Conservation (phyloP, 2,329 filamentous ascomycete species). For the Pseudocercospora macadamiae region DNA sequence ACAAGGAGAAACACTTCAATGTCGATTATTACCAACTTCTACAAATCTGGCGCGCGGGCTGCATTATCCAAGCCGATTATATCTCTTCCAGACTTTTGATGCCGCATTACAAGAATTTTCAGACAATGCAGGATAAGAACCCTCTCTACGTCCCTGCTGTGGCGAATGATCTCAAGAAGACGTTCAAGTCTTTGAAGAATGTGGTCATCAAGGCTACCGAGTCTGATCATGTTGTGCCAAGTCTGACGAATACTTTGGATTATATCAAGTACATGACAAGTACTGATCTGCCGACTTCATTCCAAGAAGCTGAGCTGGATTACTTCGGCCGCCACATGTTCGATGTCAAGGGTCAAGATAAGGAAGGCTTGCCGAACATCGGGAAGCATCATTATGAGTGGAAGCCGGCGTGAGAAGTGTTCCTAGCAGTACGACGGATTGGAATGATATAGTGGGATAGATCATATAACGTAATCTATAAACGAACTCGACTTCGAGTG, state of each 20-base stretch:
- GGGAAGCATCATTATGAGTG: constrained; percentile 68
- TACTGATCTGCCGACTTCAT: constrained; percentile 65
- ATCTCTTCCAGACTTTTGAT: constrained; percentile 62
- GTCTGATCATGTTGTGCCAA: constrained; percentile 63
- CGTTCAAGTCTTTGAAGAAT: constrained; percentile 57
- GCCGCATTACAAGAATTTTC: constrained; percentile 43
- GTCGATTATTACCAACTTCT: constrained; percentile 57
- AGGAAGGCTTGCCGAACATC: constrained; percentile 55
- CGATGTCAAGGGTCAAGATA: constrained; percentile 59
- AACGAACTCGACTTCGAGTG: too few relatives aligned
- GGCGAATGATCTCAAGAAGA: constrained; percentile 56
- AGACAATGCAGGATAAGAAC: constrained; percentile 45
- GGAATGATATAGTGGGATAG: neutral
- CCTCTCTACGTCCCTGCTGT: constrained; percentile 53
- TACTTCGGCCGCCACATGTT: constrained; percentile 71
- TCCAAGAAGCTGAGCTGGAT: constrained; percentile 72
- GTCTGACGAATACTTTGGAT: constrained; percentile 64
- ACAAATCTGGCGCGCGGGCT: constrained; percentile 69
- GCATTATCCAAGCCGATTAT: constrained; percentile 70
- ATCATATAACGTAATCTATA: too few relatives aligned
- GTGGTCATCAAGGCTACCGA: constrained; percentile 59
- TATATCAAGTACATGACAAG: constrained; percentile 67
- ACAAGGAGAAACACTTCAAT: constrained; percentile 62
- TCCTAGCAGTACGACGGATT: too few relatives aligned
- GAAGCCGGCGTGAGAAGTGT: constrained; percentile 46